These are phyloP conservation scores for Eucalyptus regnans DNA, from an alignment of 345 rosid species.

Conservation along the genomic window DNA sequence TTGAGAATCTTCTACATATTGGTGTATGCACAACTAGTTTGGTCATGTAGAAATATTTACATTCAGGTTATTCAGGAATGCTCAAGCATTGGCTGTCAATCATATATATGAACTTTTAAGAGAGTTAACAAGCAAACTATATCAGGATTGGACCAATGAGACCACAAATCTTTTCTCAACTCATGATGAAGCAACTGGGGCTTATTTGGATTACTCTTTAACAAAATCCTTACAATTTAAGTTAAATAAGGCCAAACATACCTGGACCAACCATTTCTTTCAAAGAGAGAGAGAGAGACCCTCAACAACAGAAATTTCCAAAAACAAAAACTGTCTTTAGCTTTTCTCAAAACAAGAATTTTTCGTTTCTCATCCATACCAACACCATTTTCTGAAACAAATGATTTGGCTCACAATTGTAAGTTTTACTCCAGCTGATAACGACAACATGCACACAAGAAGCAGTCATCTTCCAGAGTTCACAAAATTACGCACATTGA, in stretches of 20 bases:
- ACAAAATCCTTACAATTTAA: background rate
- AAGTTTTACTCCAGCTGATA: background rate
- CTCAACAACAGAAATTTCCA: background rate
- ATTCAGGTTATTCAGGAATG: background rate
- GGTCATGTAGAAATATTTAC: background rate
- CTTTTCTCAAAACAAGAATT: background rate
- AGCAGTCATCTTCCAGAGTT: background rate
- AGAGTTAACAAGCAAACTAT: background rate
- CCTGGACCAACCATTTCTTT: background rate
- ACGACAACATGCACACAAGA: background rate
- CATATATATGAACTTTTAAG: background rate
- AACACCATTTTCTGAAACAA: background rate
- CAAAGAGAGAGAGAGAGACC: background rate
- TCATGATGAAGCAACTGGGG: background rate
- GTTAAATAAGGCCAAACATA: background rate
- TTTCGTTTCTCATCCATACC: background rate
- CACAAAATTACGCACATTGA: background rate
- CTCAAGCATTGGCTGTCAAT: background rate
- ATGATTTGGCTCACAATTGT: background rate
- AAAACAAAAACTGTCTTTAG: background rate
- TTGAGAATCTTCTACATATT: background rate
- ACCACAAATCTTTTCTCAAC: background rate
- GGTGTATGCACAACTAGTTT: background rate
- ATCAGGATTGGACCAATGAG: background rate
- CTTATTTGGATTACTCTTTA: background rate